Conservation (phyloP, 2,329 filamentous ascomycete genomes). For the Aspergillus caelatus region DNA sequence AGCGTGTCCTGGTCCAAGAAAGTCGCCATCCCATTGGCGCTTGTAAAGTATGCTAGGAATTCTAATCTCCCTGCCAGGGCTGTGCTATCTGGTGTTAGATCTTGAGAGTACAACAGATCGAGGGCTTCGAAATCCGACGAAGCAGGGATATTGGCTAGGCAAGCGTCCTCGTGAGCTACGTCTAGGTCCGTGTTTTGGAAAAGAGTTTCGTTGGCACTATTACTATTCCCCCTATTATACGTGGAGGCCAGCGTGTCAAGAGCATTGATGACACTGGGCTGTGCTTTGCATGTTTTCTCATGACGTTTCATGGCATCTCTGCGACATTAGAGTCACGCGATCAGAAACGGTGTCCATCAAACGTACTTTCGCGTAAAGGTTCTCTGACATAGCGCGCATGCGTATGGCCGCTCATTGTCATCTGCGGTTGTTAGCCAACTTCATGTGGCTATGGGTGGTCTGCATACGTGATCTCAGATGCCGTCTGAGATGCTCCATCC, state of each 20-base stretch:
- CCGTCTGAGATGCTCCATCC: slow-evolving; percentile 25
- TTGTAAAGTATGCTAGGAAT: slow-evolving; percentile 27
- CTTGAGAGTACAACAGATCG: slow-evolving; percentile 20
- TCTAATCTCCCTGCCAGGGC: slow-evolving; percentile 22
- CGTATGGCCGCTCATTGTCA: slow-evolving; percentile 18
- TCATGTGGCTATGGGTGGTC: neutral
- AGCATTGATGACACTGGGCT: neutral
- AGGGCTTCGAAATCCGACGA: slow-evolving; percentile 21
- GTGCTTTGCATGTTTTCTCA: slow-evolving; percentile 23
- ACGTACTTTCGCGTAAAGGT: slow-evolving; percentile 25
- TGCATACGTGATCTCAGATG: slow-evolving; percentile 25
- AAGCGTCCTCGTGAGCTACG: neutral
- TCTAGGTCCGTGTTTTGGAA: neutral
- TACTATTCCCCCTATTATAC: neutral
- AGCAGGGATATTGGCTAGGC: slow-evolving; percentile 3
- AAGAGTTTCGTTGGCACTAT: neutral
- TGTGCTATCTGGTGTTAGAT: slow-evolving; percentile 14
- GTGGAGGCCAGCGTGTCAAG: neutral
- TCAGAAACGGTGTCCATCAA: neutral
- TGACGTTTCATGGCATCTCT: slow-evolving; percentile 28
- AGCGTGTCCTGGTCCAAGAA: slow-evolving; percentile 24
- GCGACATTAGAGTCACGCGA: neutral
- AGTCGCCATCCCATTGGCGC: slow-evolving; percentile 23
- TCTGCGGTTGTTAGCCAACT: slow-evolving; percentile 15
- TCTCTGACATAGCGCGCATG: slow-evolving; percentile 18